These are phyloP conservation scores for Xylariaceae sp. DNA, from an alignment of 2,329 filamentous ascomycete genomes.

Conservation along the genomic window DNA sequence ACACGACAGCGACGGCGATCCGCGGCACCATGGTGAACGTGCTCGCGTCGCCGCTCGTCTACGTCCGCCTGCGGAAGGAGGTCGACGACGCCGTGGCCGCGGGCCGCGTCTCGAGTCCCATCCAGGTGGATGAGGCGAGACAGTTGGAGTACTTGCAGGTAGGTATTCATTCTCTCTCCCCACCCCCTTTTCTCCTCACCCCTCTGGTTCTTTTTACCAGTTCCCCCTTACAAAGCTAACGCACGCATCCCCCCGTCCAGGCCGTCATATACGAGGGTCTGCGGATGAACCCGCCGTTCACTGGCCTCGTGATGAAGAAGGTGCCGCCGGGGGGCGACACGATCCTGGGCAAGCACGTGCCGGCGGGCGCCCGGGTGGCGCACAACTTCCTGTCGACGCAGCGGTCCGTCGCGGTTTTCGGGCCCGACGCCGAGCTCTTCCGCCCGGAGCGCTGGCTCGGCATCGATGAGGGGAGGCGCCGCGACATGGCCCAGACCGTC, in stretches of 20 bases:
- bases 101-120: slow-evolving; percentile 30
- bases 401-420: slow-evolving; percentile 34
- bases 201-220: too few species aligned
- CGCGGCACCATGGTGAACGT: slow-evolving; percentile 51
- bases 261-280: slow-evolving; percentile 43
- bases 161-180: not conserved
- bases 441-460: slow-evolving; percentile 40
- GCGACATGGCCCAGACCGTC: slow-evolving; percentile 37
- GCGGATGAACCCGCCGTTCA: slow-evolving; percentile 39
- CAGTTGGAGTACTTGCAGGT: slow-evolving; percentile 40
- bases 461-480: slow-evolving; percentile 31
- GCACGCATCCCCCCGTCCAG: slow-evolving; percentile 5
- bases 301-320: slow-evolving; percentile 33
- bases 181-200: not conserved
- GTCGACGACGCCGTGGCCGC: slow-evolving; percentile 42
- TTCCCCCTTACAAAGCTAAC: too few species aligned
- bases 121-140: slow-evolving; percentile 30
- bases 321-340: slow-evolving; percentile 37
- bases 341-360: slow-evolving; percentile 32
- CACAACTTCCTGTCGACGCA: slow-evolving; percentile 36
- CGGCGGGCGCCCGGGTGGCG: slow-evolving; percentile 38
- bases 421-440: slow-evolving; percentile 36
- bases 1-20: slow-evolving; percentile 53
- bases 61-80: slow-evolving; percentile 47
- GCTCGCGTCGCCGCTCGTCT: slow-evolving; percentile 47